A percentile compares a stretch with the other conserved stretches of the same genome.
Evolutionary conservation across 2,329 filamentous ascomycete genomes (phyloP).

Genomic region (Coniochaeta prunicola): DNA sequence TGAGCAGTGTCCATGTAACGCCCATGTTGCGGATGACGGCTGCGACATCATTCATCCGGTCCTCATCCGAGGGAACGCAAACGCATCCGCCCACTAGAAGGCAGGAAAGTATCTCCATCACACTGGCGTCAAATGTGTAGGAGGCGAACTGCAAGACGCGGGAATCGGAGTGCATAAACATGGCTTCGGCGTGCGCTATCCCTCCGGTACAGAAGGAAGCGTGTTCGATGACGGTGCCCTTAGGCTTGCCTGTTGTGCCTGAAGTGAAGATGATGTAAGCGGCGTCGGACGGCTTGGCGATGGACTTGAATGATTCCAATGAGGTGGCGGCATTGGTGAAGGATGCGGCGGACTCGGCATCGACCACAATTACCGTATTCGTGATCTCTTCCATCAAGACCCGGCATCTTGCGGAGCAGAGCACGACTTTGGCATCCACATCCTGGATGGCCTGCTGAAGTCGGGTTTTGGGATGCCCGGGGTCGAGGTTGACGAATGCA

Average conservation of each 20-base stretch:
- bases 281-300: not conserved
- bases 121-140: not conserved
- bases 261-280: conserved; percentile 54
- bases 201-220: not conserved
- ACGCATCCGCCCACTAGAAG: not conserved
- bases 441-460: conserved; percentile 9
- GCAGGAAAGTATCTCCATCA: not conserved
- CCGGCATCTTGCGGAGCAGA: no score
- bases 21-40: conserved; percentile 18
- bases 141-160: not conserved
- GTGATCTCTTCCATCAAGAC: no score
- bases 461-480: conserved; percentile 5
- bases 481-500: conserved; percentile 6
- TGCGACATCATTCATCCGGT: conserved; percentile 19
- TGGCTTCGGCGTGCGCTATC: not conserved
- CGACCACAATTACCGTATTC: no score
- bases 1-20: conserved; percentile 19
- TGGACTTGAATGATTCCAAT: no score
- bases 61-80: not conserved
- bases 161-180: not conserved
- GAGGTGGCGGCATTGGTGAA: no score
- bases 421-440: not conserved
- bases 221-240: conserved; percentile 50
- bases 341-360: no score
- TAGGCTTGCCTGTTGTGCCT: conserved; percentile 56